phyloP scores from a whole-genome alignment of 768 basidiomycete species.

The Collybiopsis luxurians region DNA sequence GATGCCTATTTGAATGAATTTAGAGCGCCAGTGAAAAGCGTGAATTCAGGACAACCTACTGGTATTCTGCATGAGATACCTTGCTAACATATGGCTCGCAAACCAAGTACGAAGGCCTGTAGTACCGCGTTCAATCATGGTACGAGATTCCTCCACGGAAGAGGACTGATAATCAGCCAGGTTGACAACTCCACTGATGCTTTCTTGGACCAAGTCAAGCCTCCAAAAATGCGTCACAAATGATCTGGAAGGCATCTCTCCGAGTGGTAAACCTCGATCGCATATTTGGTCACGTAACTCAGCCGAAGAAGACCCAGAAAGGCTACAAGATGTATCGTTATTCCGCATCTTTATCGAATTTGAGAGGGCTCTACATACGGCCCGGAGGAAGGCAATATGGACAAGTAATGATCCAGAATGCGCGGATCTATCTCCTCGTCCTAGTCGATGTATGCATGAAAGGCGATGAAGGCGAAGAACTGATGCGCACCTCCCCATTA shows the following conservation, averaged over 20 bases:
- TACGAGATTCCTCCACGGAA: constrained; percentile 73
- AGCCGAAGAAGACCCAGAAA: constrained; percentile 18
- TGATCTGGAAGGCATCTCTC: constrained; percentile 45
- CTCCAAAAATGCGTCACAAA: constrained; percentile 70
- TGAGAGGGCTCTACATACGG: constrained; percentile 21
- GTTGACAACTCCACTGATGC: constrained; percentile 13
- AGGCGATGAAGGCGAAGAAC: not conserved
- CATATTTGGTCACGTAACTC: constrained; percentile 22
- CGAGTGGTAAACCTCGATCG: constrained; percentile 24
- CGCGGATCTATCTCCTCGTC: constrained; percentile 62
- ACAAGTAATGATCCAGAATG: constrained; percentile 63
- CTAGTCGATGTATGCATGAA: constrained; percentile 19
- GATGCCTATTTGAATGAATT: constrained; percentile 5
- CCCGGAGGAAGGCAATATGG: constrained; percentile 38
- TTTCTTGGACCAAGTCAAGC: constrained; percentile 1
- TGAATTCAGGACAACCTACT: constrained; percentile 44
- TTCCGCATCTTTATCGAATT: not conserved
- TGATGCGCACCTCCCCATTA: constrained; percentile 43
- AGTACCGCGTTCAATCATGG: constrained; percentile 71
- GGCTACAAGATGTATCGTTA: constrained; percentile 10
- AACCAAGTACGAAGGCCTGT: constrained; percentile 81
- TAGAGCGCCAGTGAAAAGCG: too few relatives aligned
- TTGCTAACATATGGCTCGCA: constrained; percentile 64
- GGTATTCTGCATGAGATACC: constrained; percentile 55
- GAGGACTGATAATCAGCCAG: constrained; percentile 33